Conservation (phyloP, 192 early-diverging fungal species). For the Coemansia sp. region DNA sequence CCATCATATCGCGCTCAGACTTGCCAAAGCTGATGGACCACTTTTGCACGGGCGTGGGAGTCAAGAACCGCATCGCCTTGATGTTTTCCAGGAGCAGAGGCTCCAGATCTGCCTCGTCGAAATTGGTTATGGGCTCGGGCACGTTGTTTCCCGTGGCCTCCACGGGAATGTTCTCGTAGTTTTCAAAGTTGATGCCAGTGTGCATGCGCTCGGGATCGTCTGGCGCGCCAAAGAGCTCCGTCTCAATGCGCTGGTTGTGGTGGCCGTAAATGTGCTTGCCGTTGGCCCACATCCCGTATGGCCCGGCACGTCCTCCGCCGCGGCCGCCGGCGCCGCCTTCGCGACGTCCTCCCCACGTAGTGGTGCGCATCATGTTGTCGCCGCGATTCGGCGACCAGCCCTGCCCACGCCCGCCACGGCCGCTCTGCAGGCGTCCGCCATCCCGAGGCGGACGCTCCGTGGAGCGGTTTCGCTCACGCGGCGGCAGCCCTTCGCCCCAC, state of each 20-base stretch:
- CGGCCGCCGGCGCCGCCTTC: constrained; percentile 32
- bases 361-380: constrained; percentile 48
- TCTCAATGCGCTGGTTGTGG: constrained; percentile 76
- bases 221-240: constrained; percentile 68
- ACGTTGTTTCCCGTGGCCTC: constrained; percentile 75
- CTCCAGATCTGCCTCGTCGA: constrained; percentile 75
- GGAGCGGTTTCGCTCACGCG: constrained; percentile 50
- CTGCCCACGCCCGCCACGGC: constrained; percentile 46
- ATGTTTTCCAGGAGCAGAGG: constrained; percentile 86
- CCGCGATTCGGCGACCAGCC: constrained; percentile 29
- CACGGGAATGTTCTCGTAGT: constrained; percentile 98
- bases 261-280: constrained; percentile 77
- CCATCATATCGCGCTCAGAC: constrained; percentile 91
- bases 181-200: constrained; percentile 98
- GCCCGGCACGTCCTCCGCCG: constrained; percentile 36
- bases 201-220: constrained; percentile 76
- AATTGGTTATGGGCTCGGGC: constrained; percentile 64
- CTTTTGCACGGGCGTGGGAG: constrained; percentile 95
- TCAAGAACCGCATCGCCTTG: constrained; percentile 78
- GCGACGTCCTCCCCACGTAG: constrained; percentile 55
- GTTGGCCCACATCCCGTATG: constrained; percentile 67
- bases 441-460: constrained; percentile 20
- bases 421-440: constrained; percentile 19
- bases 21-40: constrained; percentile 83
- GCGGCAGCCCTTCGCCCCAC: constrained; percentile 47